These are phyloP conservation scores for Pseudotsuga menziesii DNA, from an alignment of 75 land plant genomes.

Conservation along the genomic window DNA sequence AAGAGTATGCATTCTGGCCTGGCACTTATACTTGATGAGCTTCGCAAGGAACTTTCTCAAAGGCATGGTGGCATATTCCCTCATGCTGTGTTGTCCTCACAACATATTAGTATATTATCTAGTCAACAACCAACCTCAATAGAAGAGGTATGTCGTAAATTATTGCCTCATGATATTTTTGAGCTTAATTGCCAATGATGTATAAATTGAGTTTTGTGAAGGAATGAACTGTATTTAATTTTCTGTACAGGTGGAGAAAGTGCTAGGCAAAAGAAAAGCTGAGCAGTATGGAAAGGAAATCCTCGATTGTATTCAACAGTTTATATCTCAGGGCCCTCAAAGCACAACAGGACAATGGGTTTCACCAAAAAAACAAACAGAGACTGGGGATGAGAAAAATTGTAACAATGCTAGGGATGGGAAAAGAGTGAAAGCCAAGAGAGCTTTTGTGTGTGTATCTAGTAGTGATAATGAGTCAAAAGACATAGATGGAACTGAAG, in stretches of 20 bases:
- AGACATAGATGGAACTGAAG: background rate
- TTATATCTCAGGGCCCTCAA: constrained; percentile 23
- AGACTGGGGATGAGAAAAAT: background rate
- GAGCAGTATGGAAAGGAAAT: constrained; percentile 74
- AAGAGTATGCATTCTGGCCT: constrained; percentile 31
- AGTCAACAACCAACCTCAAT: constrained; percentile 42
- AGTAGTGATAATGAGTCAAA: constrained; percentile 47
- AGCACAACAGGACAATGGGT: constrained; percentile 25
- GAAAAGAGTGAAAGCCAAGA: constrained; percentile 26
- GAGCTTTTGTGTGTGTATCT: constrained; percentile 28
- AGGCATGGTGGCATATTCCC: constrained; percentile 77
- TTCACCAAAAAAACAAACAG: constrained; percentile 22
- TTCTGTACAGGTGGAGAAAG: constrained; percentile 68
- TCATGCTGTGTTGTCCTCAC: constrained; percentile 81
- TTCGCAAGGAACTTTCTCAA: constrained; percentile 72
- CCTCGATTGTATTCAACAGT: constrained; percentile 42
- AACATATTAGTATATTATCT: constrained; percentile 64
- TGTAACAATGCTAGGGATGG: background rate
- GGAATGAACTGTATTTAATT: background rate
- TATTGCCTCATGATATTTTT: background rate
- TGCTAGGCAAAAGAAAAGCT: constrained; percentile 77
- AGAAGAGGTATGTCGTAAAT: constrained; percentile 37
- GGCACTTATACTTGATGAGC: constrained; percentile 65
- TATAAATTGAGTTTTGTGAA: background rate
- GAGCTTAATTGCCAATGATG: background rate